Conservation (phyloP, 306 rosid species). For the Dalbergia cochinchinensis region DNA sequence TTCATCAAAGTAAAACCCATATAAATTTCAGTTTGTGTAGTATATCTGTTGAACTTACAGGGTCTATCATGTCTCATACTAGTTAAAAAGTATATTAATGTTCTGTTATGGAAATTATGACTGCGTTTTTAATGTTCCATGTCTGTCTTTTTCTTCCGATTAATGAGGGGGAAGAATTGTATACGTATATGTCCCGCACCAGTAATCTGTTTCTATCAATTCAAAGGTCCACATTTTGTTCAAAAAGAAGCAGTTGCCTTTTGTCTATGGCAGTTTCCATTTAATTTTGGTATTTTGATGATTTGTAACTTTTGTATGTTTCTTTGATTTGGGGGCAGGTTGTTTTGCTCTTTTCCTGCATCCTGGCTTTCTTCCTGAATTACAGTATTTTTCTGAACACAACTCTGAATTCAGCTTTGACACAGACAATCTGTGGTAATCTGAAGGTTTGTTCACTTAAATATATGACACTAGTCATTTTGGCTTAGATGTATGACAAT, state of each 20-base stretch:
- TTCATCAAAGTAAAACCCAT: neutral
- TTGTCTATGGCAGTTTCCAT: conserved; percentile 4
- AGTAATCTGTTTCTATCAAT: too few relatives aligned
- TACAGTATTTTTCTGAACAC: conserved; percentile 91
- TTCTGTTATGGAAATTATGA: conserved; percentile 1
- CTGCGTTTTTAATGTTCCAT: neutral
- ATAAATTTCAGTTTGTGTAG: neutral
- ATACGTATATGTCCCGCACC: neutral
- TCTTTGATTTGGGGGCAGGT: conserved; percentile 58
- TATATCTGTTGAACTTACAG: conserved; percentile 5
- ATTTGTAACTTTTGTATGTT: conserved; percentile 18
- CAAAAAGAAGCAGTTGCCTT: conserved; percentile 9
- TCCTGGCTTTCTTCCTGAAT: conserved; percentile 93
- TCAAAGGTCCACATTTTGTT: neutral
- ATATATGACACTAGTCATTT: conserved; percentile 14
- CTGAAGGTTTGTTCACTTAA: conserved; percentile 70
- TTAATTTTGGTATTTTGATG: conserved; percentile 18
- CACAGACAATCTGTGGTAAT: conserved; percentile 95
- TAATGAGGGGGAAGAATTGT: neutral
- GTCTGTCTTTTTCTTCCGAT: neutral
- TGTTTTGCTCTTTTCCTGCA: conserved; percentile 83
- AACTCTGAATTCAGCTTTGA: conserved; percentile 90
- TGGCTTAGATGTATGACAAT: conserved; percentile 20
- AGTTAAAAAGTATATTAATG: neutral
- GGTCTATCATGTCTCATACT: neutral